Base-by-base conservation (phyloP, 768 basidiomycete genomes). In the Mycena albidolilacea region DNA sequence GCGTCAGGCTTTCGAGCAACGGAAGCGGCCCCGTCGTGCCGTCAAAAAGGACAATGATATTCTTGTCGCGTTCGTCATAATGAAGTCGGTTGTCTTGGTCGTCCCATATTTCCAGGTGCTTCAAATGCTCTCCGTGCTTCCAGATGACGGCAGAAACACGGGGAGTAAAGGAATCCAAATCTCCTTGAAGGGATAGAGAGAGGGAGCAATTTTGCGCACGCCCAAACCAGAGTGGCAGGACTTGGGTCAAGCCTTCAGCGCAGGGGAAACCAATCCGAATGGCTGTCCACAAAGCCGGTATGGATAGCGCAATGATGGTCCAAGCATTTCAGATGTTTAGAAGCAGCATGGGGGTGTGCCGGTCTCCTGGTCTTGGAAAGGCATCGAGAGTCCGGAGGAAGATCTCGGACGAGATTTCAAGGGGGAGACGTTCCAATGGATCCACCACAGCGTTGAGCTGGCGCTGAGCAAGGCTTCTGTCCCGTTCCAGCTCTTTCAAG, bases 391-490 rank as follows among this genome's bases (percentile, higher is more conserved):
- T 41, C 3, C 30, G 39, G 39, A 60, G 5, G n/a, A 62, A 62
- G 17, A 62, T 62, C 15, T 44, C 17, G 43, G 60, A 62, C n/a
- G 60, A 62, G 30, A 62, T 44, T 62, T 62, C 43, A 43, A 62
- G 17, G 10, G 43, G 43, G 1, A 62, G 60, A 4, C 60, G 41
- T 15, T 21, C 41, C 14, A 62, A 14, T 9, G 60, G 43, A 35
- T 62, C 43, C 38, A 19, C 7, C 5, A 57, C 35, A 15, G 35
- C 58, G 17, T 59, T 59, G 37, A 59, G 37, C 37, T 59, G 38
- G 37, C 58, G 38, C 5, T 0, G 37, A n/a, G 17, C 46, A 14
- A 48, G 46, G 15, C 46, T 48, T 48, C 15, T 48, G 3, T 48
- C 46, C 7, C 17, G n/a, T 21, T 43, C 41, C 41, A 43, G 41